Evolutionary conservation across 2,329 filamentous ascomycete species (phyloP).

Genomic region (Talaromyces sp.): DNA sequence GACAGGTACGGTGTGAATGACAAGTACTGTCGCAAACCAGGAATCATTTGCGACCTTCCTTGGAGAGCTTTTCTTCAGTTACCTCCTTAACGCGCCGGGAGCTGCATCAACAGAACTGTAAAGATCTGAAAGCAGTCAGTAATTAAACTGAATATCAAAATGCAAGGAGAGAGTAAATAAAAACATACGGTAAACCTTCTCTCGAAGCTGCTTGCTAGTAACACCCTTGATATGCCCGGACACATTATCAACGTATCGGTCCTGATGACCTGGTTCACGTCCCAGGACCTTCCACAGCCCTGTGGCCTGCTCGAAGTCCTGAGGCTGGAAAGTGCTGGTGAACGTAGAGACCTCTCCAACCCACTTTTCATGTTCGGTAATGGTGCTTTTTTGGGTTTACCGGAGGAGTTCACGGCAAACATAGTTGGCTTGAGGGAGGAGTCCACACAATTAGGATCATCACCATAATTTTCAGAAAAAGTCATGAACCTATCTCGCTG

Average conservation of each 20-base stretch:
- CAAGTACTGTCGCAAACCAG: neutral
- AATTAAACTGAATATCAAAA: neutral
- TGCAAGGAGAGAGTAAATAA: neutral
- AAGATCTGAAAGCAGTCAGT: neutral
- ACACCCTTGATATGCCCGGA: constrained; percentile 23
- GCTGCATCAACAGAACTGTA: constrained; percentile 45
- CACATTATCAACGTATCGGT: constrained; percentile 30
- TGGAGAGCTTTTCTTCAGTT: constrained; percentile 42
- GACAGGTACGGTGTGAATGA: neutral
- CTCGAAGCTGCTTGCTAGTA: constrained; percentile 22
- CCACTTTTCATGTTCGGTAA: constrained; percentile 29
- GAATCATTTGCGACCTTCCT: neutral
- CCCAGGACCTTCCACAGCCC: constrained; percentile 32
- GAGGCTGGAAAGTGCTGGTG: constrained; percentile 26
- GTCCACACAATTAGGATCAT: constrained; percentile 55
- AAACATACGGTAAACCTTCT: constrained; percentile 28
- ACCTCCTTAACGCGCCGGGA: constrained; percentile 48
- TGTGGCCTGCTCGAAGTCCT: constrained; percentile 31
- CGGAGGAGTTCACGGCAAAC: constrained; percentile 8
- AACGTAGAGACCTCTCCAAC: no score
- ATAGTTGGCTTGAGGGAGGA: constrained; percentile 24
- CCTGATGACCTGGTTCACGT: constrained; percentile 32
- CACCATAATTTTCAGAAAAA: constrained; percentile 54
- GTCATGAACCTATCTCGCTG: constrained; percentile 38
- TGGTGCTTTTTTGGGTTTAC: constrained; percentile 23